Conservation (phyloP, 23 red algal species). For the Chondrus crispus region DNA sequence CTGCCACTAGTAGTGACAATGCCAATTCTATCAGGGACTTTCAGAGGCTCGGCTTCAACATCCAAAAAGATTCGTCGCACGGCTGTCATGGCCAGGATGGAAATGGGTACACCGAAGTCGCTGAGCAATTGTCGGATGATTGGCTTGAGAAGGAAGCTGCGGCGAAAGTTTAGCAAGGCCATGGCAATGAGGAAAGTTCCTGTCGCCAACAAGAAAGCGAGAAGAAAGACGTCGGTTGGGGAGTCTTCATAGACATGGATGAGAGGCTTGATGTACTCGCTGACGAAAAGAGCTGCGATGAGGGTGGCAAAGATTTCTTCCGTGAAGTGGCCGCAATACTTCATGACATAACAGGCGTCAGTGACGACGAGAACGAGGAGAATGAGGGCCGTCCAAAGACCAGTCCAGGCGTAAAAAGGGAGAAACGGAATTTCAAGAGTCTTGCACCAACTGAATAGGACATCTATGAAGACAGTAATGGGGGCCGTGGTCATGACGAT, state of each 20-base stretch:
- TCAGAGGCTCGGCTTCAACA: constrained; percentile 47
- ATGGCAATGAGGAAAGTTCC: constrained; percentile 82
- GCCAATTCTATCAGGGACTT: constrained; percentile 64
- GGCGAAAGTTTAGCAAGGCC: constrained; percentile 52
- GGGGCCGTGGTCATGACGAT: constrained; percentile 94
- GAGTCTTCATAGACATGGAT: constrained; percentile 55
- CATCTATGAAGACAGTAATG: constrained; percentile 87
- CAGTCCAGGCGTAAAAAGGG: constrained; percentile 98
- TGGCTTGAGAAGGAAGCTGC: constrained; percentile 86
- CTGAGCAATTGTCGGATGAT: constrained; percentile 80
- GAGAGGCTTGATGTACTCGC: constrained; percentile 81
- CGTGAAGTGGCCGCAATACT: constrained; percentile 87
- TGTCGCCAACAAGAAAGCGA: constrained; percentile 76
- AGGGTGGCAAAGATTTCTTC: constrained; percentile 96
- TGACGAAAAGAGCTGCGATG: constrained; percentile 83
- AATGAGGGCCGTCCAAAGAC: constrained; percentile 89
- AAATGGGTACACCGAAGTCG: constrained; percentile 86
- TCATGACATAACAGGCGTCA: constrained; percentile 73
- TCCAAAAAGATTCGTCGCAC: constrained; percentile 68
- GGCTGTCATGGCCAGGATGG: constrained; percentile 74
- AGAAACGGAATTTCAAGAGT: constrained; percentile 84
- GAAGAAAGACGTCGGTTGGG: constrained; percentile 68
- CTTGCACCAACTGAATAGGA: constrained; percentile 81
- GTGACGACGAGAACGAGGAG: constrained; percentile 70
- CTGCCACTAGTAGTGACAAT: constrained; percentile 80